phyloP scores from a whole-genome alignment of 805 yeast genomes.

The Scheffersomyces stipitis region DNA sequence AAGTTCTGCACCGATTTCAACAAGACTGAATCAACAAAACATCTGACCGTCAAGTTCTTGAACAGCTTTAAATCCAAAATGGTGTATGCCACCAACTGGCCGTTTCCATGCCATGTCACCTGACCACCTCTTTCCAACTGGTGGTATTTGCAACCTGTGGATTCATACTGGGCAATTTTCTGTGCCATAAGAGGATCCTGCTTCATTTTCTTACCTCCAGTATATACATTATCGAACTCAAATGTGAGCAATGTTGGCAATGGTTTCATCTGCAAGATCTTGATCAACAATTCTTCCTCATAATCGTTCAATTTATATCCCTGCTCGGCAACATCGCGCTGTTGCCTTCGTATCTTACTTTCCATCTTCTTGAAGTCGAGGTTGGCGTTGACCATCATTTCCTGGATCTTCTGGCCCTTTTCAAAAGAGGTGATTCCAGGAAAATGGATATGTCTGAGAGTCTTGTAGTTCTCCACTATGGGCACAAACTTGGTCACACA shows the following conservation, averaged over 20 bases:
- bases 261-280: conserved; percentile 50
- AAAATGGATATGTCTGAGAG: conserved; percentile 42
- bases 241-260: conserved; percentile 73
- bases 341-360: conserved; percentile 44
- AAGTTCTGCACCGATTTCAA: conserved; percentile 56
- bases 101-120: conserved; percentile 95
- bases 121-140: conserved; percentile 93
- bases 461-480: conserved; percentile 30
- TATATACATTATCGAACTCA: conserved; percentile 83
- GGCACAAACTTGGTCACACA: conserved; percentile 28
- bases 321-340: conserved; percentile 36
- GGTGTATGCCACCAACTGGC: conserved; percentile 86
- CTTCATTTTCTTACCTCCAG: conserved; percentile 86
- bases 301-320: conserved; percentile 44
- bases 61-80: conserved; percentile 63
- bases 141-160: conserved; percentile 58
- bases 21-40: conserved; percentile 61
- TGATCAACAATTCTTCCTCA: conserved; percentile 46
- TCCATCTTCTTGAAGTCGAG: conserved; percentile 56
- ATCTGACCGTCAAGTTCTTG: conserved; percentile 54
- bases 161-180: conserved; percentile 25
- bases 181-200: conserved; percentile 40
- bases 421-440: conserved; percentile 39
- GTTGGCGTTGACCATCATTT: conserved; percentile 53
- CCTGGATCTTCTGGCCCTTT: conserved; percentile 58